These are phyloP conservation scores for Epichloe glyceriae DNA, from an alignment of 2,329 filamentous ascomycete species.

Conservation along the genomic window DNA sequence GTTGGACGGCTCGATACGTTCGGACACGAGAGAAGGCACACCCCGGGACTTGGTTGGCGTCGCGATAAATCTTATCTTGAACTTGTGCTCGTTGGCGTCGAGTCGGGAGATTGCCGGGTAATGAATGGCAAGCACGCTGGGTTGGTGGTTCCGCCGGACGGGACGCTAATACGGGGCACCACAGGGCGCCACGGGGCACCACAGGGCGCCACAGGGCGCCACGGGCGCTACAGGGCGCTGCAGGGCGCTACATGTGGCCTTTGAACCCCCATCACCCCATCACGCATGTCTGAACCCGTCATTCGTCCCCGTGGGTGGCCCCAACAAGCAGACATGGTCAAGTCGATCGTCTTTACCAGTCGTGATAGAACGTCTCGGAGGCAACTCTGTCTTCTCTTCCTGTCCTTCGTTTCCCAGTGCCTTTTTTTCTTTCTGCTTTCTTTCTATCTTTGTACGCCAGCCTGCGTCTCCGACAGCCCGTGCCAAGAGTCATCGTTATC, in stretches of 20 bases:
- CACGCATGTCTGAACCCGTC: no score
- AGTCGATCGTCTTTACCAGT: neutral
- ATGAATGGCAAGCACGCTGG: neutral
- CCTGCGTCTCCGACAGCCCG: neutral
- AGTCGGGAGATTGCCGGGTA: conserved; percentile 5
- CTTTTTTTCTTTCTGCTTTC: neutral
- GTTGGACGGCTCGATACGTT: neutral
- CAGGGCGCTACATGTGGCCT: no score
- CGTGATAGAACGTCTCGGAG: neutral
- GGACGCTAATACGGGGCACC: no score
- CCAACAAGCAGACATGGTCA: neutral
- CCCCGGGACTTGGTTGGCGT: neutral
- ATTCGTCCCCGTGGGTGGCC: no score
- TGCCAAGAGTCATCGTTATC: no score
- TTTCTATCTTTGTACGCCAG: neutral
- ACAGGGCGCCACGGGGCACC: no score
- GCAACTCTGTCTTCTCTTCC: neutral
- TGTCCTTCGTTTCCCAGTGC: neutral
- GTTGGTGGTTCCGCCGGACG: no score
- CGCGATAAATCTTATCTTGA: conserved; percentile 2
- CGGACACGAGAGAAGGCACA: neutral
- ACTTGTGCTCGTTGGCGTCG: neutral
- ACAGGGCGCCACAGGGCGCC: no score
- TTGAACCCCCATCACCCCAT: no score
- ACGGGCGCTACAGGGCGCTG: no score